Percentiles rank a stretch among this genome's conserved stretches.
These are phyloP conservation scores for Tagetes patula DNA, from an alignment of 129 eudicot genomes.

Conservation along the genomic window DNA sequence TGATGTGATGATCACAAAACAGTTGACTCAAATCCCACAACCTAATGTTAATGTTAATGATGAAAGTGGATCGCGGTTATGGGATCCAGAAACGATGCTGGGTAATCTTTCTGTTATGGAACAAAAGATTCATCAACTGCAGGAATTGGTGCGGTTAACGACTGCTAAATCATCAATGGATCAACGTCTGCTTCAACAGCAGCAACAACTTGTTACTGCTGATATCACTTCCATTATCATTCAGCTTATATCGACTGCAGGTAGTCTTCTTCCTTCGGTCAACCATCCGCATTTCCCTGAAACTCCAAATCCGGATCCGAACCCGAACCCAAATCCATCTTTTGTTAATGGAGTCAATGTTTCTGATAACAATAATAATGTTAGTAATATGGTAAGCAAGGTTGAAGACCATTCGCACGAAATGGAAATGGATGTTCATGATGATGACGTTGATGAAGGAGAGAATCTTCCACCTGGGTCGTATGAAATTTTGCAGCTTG, in stretches of 20 bases:
- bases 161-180: slow-evolving; percentile 19
- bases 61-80: slow-evolving; percentile 29
- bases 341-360: slow-evolving; percentile 22
- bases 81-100: slow-evolving; percentile 86
- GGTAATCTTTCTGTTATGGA: slow-evolving; percentile 77
- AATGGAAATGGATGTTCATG: slow-evolving; percentile 22
- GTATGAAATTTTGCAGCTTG: slow-evolving; percentile 86
- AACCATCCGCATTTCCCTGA: slow-evolving; percentile 28
- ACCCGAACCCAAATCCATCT: slow-evolving; percentile 24
- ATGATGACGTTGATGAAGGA: slow-evolving; percentile 81
- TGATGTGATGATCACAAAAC: slow-evolving; percentile 40
- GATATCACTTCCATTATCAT: slow-evolving; percentile 89
- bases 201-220: slow-evolving; percentile 76
- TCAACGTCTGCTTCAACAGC: slow-evolving; percentile 66
- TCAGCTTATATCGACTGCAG: slow-evolving; percentile 89
- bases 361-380: slow-evolving; percentile 9
- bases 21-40: neutral
- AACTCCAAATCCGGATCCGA: neutral
- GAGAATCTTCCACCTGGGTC: slow-evolving; percentile 95
- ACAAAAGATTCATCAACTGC: slow-evolving; percentile 86
- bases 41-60: slow-evolving; percentile 15
- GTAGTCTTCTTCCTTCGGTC: slow-evolving; percentile 85
- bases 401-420: slow-evolving; percentile 48
- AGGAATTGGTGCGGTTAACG: slow-evolving; percentile 56
- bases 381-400: slow-evolving; percentile 36